A percentile compares a stretch with the other conserved stretches of the same genome.
phyloP scores from a whole-genome alignment of 345 rosid species.

The Eutrema heterophyllum region DNA sequence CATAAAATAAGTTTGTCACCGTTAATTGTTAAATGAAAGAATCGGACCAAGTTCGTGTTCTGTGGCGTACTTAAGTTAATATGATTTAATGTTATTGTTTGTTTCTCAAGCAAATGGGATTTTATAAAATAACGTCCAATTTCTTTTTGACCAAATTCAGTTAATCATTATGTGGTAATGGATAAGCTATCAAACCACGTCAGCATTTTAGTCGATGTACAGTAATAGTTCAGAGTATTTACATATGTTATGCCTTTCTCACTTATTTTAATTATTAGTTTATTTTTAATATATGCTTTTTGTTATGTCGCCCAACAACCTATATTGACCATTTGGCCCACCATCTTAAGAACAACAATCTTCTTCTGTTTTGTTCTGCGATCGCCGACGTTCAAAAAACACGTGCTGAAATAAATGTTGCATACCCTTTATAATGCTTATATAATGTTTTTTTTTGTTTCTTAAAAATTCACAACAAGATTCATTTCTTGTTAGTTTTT shows the following conservation, averaged over 20 bases:
- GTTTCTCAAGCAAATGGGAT: not conserved
- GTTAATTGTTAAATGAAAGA: not conserved
- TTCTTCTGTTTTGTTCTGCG: constrained; percentile 15
- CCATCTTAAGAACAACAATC: not conserved
- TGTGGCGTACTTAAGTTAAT: not conserved
- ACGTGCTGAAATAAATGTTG: constrained; percentile 22
- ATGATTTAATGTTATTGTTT: not conserved
- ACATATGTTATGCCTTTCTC: constrained; percentile 1
- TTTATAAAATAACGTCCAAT: not conserved
- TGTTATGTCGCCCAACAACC: not conserved
- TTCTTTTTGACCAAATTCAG: constrained; percentile 21
- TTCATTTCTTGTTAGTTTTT: not conserved
- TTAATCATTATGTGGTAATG: constrained; percentile 17
- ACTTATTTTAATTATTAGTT: not conserved
- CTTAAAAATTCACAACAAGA: not conserved
- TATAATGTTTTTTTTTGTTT: not conserved
- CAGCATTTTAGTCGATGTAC: constrained; percentile 13
- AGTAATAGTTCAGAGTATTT: constrained; percentile 23
- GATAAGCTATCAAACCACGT: constrained; percentile 25
- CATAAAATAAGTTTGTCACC: not conserved
- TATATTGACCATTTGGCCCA: constrained; percentile 16
- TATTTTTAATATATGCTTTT: not conserved
- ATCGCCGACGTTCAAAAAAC: constrained; percentile 19
- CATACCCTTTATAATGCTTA: constrained; percentile 3
- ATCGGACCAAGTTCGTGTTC: constrained; percentile 12